Evolutionary conservation across 2,329 filamentous ascomycete species (phyloP).

Genomic region (Ramularia collo-cygni): DNA sequence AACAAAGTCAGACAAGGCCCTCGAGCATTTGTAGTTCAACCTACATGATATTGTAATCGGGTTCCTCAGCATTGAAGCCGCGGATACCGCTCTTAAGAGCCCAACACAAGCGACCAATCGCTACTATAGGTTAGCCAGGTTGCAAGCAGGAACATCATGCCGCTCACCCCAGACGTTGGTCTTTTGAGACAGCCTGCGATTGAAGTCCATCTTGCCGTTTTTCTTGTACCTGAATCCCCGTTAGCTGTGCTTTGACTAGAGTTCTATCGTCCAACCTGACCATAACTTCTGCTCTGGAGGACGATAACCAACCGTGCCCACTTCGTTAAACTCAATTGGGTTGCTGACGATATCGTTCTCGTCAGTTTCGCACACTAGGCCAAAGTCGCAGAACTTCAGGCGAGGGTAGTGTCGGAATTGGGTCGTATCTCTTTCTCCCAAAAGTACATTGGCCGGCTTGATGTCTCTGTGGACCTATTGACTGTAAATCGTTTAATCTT

Average conservation of each 20-base stretch:
- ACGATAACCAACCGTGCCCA: not conserved
- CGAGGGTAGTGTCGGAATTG: not conserved
- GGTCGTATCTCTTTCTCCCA: not conserved
- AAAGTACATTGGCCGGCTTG: not conserved
- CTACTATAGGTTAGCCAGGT: not conserved
- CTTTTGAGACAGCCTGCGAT: not conserved
- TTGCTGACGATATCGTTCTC: slow-evolving; percentile 1
- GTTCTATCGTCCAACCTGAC: too few relatives aligned
- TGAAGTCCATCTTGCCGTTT: not conserved
- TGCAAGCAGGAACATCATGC: not conserved
- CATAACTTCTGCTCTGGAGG: slow-evolving; percentile 1
- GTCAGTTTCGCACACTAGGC: slow-evolving; percentile 1
- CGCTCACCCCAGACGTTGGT: not conserved
- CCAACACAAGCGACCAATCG: too few relatives aligned
- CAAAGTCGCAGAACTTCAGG: slow-evolving; percentile 1
- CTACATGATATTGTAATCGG: too few relatives aligned
- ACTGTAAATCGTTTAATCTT: too few relatives aligned
- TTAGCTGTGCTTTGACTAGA: too few relatives aligned
- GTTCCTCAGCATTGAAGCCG: too few relatives aligned
- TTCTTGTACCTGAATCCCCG: not conserved
- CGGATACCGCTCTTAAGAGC: too few relatives aligned
- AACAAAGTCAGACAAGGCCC: too few relatives aligned
- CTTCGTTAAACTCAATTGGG: not conserved
- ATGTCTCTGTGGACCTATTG: not conserved
- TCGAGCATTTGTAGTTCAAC: too few relatives aligned